Base-by-base conservation (phyloP, 2,329 filamentous ascomycete species). In the Arachnopeziza araneosa region DNA sequence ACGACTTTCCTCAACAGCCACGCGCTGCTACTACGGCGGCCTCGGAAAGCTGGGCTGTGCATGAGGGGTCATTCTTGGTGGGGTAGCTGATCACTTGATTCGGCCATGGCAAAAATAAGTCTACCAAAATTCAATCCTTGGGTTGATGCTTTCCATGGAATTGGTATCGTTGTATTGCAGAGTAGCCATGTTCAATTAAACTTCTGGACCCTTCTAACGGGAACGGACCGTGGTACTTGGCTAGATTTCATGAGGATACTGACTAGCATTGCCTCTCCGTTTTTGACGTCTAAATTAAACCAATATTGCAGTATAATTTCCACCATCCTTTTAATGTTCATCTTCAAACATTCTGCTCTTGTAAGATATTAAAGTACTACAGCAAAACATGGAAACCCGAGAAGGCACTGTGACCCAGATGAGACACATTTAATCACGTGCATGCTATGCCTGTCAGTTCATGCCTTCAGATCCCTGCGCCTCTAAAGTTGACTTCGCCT, bases 11-110 rank as follows among this genome's bases (percentile, higher is more conserved):
- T 63, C 54, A 54, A 62, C 56, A 57, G 50, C 52, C 62, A 60
- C 21, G 52, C n/a, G n/a, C n/a, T n/a, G 58, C 62, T 55, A 59
- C 63, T 66, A 64, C 64, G 64, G 61, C 56, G 57, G 26, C 59
- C 57, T 61, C 55, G 57, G 59, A 57, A 24, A 7, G 32, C 52
- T 24, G 52, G 52, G 44, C 53, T 24, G 55, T 59, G 63, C 65
- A 64, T 24, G 65, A 63, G 65, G 65, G 65, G 63, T 63, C 65
- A 49, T 63, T 23, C 55, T 36, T 65, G 52, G 65, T 64, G 65
- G 63, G 63, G 65, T 67, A 63, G 51, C 24, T 44, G 30, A 58
- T 56, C 59, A 58, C 56, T 56, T 59, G 57, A 64, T 62, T 60
- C 59, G 57, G 53, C 52, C 52, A 32, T 24, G 23, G 44, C 36